Conservation (phyloP, 1,284 basidiomycete genomes). For the Malassezia cuniculi region DNA sequence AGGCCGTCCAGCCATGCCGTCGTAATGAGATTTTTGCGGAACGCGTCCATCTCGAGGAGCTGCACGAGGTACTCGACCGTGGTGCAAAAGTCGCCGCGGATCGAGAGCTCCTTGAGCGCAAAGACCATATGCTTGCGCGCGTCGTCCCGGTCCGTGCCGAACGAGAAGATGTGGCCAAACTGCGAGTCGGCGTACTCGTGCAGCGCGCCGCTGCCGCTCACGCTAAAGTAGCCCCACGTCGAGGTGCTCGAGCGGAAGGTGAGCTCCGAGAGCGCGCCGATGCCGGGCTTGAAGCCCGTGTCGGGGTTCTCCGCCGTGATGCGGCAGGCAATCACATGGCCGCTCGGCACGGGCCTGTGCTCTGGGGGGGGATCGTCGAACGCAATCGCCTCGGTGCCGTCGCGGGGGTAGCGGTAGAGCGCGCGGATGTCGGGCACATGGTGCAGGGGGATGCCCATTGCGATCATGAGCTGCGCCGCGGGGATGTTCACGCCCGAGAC, state of each 20-base stretch:
- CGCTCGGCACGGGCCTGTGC: conserved; percentile 89
- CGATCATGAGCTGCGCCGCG: conserved; percentile 88
- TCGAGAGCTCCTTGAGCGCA: conserved; percentile 92
- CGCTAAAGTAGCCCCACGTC: conserved; percentile 92
- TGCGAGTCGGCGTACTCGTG: conserved; percentile 74
- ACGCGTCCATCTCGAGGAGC: conserved; percentile 87
- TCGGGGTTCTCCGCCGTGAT: conserved; percentile 99
- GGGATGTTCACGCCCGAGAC: conserved; percentile 96
- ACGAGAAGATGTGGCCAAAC: conserved; percentile 98
- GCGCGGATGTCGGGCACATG: conserved; percentile 91
- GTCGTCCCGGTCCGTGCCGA: conserved; percentile 88
- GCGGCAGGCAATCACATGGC: conserved; percentile 96
- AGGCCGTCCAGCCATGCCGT: conserved; percentile 97
- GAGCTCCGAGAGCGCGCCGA: conserved; percentile 88
- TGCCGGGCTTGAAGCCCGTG: conserved; percentile 99
- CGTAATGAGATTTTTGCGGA: conserved; percentile 92
- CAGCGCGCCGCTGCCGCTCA: conserved; percentile 82
- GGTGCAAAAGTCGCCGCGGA: conserved; percentile 95
- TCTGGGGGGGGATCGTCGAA: conserved; percentile 59
- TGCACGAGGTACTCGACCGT: conserved; percentile 92
- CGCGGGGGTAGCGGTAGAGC: conserved; percentile 59
- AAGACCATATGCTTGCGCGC: conserved; percentile 99
- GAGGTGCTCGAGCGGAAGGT: conserved; percentile 93
- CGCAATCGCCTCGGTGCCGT: conserved; percentile 53
- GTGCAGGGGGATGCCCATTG: conserved; percentile 95